Conservation (phyloP, 305 asterid species). For the Rubia peregrina region DNA sequence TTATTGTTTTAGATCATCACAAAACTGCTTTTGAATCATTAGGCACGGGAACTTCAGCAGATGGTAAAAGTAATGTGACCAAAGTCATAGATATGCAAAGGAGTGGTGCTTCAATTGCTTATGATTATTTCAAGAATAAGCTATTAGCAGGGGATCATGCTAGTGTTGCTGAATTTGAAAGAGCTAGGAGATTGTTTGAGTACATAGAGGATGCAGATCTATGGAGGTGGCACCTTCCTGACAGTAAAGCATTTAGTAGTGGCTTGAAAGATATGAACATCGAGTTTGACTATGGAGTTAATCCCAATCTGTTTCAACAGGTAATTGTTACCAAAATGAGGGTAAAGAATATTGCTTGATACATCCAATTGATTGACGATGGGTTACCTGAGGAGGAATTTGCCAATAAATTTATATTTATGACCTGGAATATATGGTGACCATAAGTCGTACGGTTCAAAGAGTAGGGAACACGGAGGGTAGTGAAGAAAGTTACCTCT, state of each 20-base stretch:
- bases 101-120: constrained; percentile 90
- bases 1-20: constrained; percentile 84
- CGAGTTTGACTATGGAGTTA: constrained; percentile 56
- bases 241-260: constrained; percentile 79
- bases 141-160: constrained; percentile 30
- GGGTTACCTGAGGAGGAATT: background rate
- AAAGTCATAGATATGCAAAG: constrained; percentile 76
- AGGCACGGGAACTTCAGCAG: constrained; percentile 36
- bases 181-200: constrained; percentile 56
- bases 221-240: constrained; percentile 84
- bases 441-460: background rate
- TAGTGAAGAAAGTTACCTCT: background rate
- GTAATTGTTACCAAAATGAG: constrained; percentile 23
- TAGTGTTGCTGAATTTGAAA: constrained; percentile 33
- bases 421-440: background rate
- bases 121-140: constrained; percentile 74
- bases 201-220: constrained; percentile 84
- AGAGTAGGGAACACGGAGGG: background rate
- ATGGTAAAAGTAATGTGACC: constrained; percentile 52
- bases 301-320: constrained; percentile 78
- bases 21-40: constrained; percentile 71
- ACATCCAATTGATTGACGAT: background rate
- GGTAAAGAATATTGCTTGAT: background rate
- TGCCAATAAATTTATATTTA: background rate
- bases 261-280: constrained; percentile 73